phyloP scores from a whole-genome alignment of 73 alveolate species.

The Uronychia binucleata region DNA sequence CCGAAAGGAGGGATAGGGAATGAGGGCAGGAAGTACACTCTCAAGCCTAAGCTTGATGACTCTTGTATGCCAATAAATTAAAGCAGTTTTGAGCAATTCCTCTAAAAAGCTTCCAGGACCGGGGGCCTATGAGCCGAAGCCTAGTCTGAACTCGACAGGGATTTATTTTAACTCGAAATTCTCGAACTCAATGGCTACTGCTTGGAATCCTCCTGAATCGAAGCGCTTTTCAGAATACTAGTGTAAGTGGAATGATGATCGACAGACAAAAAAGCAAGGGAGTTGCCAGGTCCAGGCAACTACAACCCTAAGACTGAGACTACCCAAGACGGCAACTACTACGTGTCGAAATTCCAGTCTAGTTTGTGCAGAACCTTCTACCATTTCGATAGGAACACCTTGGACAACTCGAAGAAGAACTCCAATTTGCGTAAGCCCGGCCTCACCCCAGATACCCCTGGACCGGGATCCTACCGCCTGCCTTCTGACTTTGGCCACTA shows the following conservation, averaged over 20 bases:
- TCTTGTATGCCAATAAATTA: slow-evolving; percentile 35
- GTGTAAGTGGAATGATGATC: neutral
- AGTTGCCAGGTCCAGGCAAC: slow-evolving; percentile 64
- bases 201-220: slow-evolving; percentile 57
- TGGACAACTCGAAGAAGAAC: neutral
- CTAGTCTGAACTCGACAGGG: slow-evolving; percentile 57
- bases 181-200: slow-evolving; percentile 52
- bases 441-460: slow-evolving; percentile 67
- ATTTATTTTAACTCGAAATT: slow-evolving; percentile 45
- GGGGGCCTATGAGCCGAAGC: slow-evolving; percentile 59
- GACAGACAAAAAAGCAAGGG: neutral
- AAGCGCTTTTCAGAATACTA: slow-evolving; percentile 39
- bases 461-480: slow-evolving; percentile 89
- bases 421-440: slow-evolving; percentile 20
- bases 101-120: slow-evolving; percentile 63
- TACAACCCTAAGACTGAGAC: slow-evolving; percentile 39
- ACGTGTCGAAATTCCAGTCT: slow-evolving; percentile 53
- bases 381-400: slow-evolving; percentile 54
- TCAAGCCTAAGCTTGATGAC: slow-evolving; percentile 42
- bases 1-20: slow-evolving; percentile 31
- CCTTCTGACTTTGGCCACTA: slow-evolving; percentile 91
- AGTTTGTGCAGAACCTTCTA: slow-evolving; percentile 59
- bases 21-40: slow-evolving; percentile 43
- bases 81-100: slow-evolving; percentile 3
- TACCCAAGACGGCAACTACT: slow-evolving; percentile 42